A percentile compares a stretch with the other conserved stretches of the same genome.
Evolutionary conservation across 371 early-diverging fungal species (phyloP).

Genomic region (Gilbertella persicaria): DNA sequence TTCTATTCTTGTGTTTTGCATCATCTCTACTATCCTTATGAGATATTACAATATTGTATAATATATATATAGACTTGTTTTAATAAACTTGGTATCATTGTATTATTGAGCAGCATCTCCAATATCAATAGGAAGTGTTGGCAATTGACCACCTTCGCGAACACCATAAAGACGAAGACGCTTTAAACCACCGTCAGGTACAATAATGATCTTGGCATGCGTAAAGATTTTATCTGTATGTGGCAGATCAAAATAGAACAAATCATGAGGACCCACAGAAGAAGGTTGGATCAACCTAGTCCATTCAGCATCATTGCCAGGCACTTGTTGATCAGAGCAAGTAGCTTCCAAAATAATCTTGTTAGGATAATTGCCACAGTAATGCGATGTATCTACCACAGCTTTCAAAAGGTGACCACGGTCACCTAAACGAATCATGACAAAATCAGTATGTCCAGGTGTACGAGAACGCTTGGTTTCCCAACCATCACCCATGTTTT

Average conservation of each 20-base stretch:
- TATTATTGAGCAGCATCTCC: conserved; percentile 11
- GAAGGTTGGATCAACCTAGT: conserved; percentile 38
- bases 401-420: conserved; percentile 74
- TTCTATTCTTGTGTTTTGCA: conserved; percentile 29
- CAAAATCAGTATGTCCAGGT: conserved; percentile 74
- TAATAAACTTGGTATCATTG: neutral
- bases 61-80: neutral
- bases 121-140: conserved; percentile 38
- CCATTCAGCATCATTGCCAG: conserved; percentile 53
- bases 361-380: conserved; percentile 88
- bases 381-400: conserved; percentile 84
- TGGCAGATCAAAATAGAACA: conserved; percentile 71
- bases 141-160: conserved; percentile 36
- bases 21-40: conserved; percentile 29
- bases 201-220: conserved; percentile 66
- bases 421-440: conserved; percentile 72
- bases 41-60: conserved; percentile 31
- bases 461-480: conserved; percentile 76
- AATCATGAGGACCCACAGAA: conserved; percentile 60
- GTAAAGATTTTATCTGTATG: conserved; percentile 56
- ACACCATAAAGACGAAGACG: conserved; percentile 65
- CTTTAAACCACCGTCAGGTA: conserved; percentile 81
- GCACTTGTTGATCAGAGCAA: conserved; percentile 41
- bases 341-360: conserved; percentile 64
- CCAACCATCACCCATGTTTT: conserved; percentile 78